Evolutionary conservation across 2,329 filamentous ascomycete genomes (phyloP), one percentile per base, ranked within the genome.

Genomic region (Monosporascus sp.): DNA sequence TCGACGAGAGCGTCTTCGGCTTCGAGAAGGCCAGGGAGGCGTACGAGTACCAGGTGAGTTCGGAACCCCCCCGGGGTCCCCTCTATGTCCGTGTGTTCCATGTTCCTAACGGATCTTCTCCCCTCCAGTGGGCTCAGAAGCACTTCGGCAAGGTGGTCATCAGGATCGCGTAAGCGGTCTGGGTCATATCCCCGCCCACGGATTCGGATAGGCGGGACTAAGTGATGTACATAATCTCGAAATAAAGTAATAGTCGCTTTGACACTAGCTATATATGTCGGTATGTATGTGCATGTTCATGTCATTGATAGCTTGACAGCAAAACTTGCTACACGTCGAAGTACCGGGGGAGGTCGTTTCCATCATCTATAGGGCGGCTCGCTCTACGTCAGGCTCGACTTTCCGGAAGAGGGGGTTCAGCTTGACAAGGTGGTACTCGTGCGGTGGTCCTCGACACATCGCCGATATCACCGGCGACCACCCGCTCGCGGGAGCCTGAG

Each of bases 381-480:
- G 2, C 66, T 76, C 31, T 82, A 83, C 59, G 77, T 76, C 15
- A 81, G 82, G 17, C 68, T 76, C 6, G 69, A 72, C 53, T 81
- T 80, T 5, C 82, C 82, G 0, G 66, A 67, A 3, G 79, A 76
- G 7, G 76, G 80, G 1, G 74, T 64, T 5, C 69, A 74, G 57
- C 73, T 77, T 53, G 82, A 81, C 2, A 77, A 77, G 77, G 3
- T 70, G 81, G n/a, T 86, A 85, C 58, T 81, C 81, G 3, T 46
- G 56, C 63, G 25, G 57, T 59, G 8, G 55, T 64, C 8, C 48
- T 62, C 50, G 72, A 74, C 50, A 72, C 44, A 77, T 78, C 18
- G 64, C 63, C 45, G 66, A 76, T 41, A 58, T 70, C 38, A 65
- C 67, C 7, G 67, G 60, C 4, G 62, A 63, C 14, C 62, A 67